Evolutionary conservation across 257 asterid genomes (phyloP).

Genomic region (Ajuga chamaepitys): DNA sequence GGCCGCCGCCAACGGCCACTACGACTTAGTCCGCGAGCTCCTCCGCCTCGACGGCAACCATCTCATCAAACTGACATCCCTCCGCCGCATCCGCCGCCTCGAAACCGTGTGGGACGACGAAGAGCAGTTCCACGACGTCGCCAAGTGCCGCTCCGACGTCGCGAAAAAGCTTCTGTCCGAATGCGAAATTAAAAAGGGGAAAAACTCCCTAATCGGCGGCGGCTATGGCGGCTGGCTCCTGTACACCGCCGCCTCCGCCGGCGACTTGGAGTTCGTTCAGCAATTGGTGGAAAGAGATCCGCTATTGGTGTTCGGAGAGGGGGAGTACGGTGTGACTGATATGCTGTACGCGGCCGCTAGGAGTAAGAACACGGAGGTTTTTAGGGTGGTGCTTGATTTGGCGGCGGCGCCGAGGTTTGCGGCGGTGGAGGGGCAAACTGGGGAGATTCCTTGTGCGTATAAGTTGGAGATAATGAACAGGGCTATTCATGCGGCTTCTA

Average conservation of each 20-base stretch:
- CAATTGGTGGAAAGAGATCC: slow-evolving; percentile 74
- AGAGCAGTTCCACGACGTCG: slow-evolving; percentile 74
- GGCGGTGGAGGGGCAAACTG: slow-evolving; percentile 32
- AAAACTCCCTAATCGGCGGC: slow-evolving; percentile 54
- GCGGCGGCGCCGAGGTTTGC: slow-evolving; percentile 63
- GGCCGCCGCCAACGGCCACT: slow-evolving; percentile 98
- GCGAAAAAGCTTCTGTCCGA: slow-evolving; percentile 58
- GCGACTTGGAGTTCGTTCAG: slow-evolving; percentile 58
- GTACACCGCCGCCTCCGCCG: slow-evolving; percentile 95
- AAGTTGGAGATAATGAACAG: slow-evolving; percentile 77
- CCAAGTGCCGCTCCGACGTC: slow-evolving; percentile 61
- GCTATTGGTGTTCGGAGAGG: slow-evolving; percentile 82
- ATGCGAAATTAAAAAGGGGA: slow-evolving; percentile 52
- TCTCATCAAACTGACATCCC: slow-evolving; percentile 78
- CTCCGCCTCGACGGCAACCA: slow-evolving; percentile 92
- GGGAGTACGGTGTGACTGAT: slow-evolving; percentile 90
- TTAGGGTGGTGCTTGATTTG: slow-evolving; percentile 50
- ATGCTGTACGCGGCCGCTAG: slow-evolving; percentile 80
- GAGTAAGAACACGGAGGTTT: slow-evolving; percentile 63
- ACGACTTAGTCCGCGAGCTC: slow-evolving; percentile 76
- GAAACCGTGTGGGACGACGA: slow-evolving; percentile 99
- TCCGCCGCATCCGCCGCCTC: slow-evolving; percentile 76
- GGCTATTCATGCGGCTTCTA: slow-evolving; percentile 91
- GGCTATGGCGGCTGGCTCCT: slow-evolving; percentile 96
- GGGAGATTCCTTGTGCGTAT: slow-evolving; percentile 64